Evolutionary conservation across 2,329 filamentous ascomycete species (phyloP).

Genomic region (Ophiostoma quercus): DNA sequence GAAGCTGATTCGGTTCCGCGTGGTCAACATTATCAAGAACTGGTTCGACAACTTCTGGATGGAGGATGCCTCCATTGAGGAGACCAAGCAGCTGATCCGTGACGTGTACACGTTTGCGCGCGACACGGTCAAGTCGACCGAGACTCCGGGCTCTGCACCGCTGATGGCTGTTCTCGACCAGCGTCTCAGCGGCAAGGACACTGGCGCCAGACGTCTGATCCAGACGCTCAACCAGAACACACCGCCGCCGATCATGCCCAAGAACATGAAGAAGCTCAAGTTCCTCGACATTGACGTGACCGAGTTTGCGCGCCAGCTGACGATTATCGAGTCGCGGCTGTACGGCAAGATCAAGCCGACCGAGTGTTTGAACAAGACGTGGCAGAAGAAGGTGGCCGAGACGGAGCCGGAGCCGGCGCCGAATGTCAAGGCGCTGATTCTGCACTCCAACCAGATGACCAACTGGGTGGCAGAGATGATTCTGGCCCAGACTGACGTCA

Average conservation of each 20-base stretch:
- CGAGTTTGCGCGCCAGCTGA: slow-evolving; percentile 95
- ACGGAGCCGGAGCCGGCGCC: slow-evolving; percentile 79
- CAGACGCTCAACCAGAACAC: slow-evolving; percentile 78
- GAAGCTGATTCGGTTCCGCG: slow-evolving; percentile 84
- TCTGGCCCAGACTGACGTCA: slow-evolving; percentile 85
- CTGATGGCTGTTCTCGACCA: slow-evolving; percentile 86
- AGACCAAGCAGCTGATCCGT: slow-evolving; percentile 77
- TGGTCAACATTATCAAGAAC: slow-evolving; percentile 95
- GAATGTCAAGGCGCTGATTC: slow-evolving; percentile 92
- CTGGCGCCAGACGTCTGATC: slow-evolving; percentile 76
- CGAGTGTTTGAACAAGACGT: slow-evolving; percentile 96
- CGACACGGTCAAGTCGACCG: slow-evolving; percentile 86
- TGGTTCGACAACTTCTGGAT: slow-evolving; percentile 99
- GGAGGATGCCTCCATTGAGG: slow-evolving; percentile 75
- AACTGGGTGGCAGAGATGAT: slow-evolving; percentile 99
- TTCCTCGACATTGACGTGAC: slow-evolving; percentile 94
- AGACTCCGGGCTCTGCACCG: slow-evolving; percentile 80
- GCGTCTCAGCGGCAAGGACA: slow-evolving; percentile 80
- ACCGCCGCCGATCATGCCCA: slow-evolving; percentile 85
- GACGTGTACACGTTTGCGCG: slow-evolving; percentile 87
- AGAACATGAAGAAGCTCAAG: slow-evolving; percentile 99
- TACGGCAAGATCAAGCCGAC: slow-evolving; percentile 95
- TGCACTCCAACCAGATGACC: slow-evolving; percentile 97
- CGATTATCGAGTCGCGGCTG: slow-evolving; percentile 89
- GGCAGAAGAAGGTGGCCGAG: slow-evolving; percentile 89